These are phyloP conservation scores for Fusarium sp. DNA, from an alignment of 2,329 filamentous ascomycete species.

Conservation along the genomic window DNA sequence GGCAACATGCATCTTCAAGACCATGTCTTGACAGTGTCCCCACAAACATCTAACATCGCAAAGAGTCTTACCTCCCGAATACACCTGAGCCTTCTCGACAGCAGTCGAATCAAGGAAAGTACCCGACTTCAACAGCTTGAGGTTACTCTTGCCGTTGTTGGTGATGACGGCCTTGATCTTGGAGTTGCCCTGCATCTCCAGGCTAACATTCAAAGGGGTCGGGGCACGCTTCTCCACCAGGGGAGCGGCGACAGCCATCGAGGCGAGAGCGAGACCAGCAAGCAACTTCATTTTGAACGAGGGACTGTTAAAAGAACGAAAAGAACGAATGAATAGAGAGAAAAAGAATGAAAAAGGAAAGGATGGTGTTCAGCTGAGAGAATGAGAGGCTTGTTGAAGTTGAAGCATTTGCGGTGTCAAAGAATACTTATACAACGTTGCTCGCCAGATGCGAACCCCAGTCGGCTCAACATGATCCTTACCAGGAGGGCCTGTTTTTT, in stretches of 20 bases:
- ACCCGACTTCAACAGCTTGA: constrained; percentile 66
- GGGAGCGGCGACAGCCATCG: constrained; percentile 41
- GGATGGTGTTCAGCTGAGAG: constrained; percentile 9
- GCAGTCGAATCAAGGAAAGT: constrained; percentile 65
- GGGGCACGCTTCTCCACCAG: constrained; percentile 49
- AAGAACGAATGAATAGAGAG: constrained; percentile 5
- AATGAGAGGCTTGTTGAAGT: constrained; percentile 5
- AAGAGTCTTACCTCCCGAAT: constrained; percentile 54
- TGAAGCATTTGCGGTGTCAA: constrained; percentile 8
- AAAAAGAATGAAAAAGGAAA: constrained; percentile 13
- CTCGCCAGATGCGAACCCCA: not conserved
- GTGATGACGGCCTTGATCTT: constrained; percentile 65
- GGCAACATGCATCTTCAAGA: not conserved
- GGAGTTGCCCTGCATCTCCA: constrained; percentile 64
- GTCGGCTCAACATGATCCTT: constrained; percentile 13
- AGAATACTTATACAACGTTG: constrained; percentile 29
- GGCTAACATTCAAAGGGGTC: constrained; percentile 57
- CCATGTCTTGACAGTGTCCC: not conserved
- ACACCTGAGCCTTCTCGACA: constrained; percentile 66
- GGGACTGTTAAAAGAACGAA: constrained; percentile 16
- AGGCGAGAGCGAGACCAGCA: constrained; percentile 43
- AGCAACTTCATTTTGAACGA: constrained; percentile 45
- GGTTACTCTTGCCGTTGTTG: constrained; percentile 61
- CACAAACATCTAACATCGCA: not conserved
- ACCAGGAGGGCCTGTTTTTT: not conserved